Percentiles rank a stretch among this genome's conserved stretches.
phyloP scores from a whole-genome alignment of 2,329 filamentous ascomycete species.

The Rhytidhysteron rufulum region DNA sequence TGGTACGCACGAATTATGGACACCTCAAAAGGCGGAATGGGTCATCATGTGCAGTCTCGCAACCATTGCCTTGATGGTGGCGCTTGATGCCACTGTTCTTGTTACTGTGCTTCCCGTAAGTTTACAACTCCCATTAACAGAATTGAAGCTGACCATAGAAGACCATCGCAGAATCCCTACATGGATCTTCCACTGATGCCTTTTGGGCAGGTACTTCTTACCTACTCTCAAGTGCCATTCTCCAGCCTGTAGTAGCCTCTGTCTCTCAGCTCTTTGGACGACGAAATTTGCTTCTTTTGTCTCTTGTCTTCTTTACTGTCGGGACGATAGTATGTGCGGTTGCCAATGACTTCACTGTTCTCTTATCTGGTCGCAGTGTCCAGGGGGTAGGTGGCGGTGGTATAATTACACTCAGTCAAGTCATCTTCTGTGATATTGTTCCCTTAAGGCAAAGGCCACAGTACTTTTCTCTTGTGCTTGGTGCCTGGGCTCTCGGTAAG shows the following conservation, averaged over 20 bases:
- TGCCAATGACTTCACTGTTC: conserved; percentile 39
- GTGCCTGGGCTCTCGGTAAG: conserved; percentile 2
- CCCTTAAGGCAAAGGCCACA: conserved; percentile 6
- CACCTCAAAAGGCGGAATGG: conserved; percentile 37
- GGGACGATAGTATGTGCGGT: conserved; percentile 43
- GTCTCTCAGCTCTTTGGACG: conserved; percentile 49
- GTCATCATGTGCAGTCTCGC: conserved; percentile 41
- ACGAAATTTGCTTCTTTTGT: conserved; percentile 36
- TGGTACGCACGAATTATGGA: conserved; percentile 23
- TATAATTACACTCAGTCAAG: conserved; percentile 40
- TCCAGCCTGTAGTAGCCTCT: conserved; percentile 49
- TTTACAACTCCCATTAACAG: no score
- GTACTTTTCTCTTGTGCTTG: conserved; percentile 4
- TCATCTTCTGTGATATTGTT: conserved; percentile 12
- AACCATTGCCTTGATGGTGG: conserved; percentile 47
- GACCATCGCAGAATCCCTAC: not conserved
- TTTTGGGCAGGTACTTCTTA: conserved; percentile 73
- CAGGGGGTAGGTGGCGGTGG: conserved; percentile 53
- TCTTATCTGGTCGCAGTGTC: conserved; percentile 44
- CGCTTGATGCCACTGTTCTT: conserved; percentile 47
- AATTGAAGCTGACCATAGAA: no score
- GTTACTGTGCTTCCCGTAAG: conserved; percentile 44
- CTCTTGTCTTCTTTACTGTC: conserved; percentile 42
- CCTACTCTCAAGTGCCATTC: conserved; percentile 61
- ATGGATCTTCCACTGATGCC: not conserved